phyloP scores from a whole-genome alignment of 352 stramenopile species.

The Phytophthora cryptogea region DNA sequence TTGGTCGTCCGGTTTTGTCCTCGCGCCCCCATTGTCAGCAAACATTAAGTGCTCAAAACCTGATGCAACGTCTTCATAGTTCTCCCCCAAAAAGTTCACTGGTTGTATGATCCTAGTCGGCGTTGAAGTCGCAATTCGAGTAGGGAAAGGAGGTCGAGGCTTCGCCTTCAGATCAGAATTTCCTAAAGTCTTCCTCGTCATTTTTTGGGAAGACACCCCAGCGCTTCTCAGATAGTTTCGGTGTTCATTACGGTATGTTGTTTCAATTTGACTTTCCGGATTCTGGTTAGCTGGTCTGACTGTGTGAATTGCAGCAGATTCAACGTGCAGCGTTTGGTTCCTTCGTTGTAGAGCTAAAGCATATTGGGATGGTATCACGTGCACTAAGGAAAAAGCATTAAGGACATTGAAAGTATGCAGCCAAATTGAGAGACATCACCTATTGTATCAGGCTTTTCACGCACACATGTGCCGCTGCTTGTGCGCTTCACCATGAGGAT shows the following conservation, averaged over 20 bases:
- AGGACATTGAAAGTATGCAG: neutral
- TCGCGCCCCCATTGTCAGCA: no score
- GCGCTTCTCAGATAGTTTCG: no score
- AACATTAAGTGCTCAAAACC: neutral
- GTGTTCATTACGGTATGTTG: neutral
- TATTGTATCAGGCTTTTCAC: slow-evolving; percentile 14
- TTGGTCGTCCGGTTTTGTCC: neutral
- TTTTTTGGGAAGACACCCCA: neutral
- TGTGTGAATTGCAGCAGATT: neutral
- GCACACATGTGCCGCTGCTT: neutral
- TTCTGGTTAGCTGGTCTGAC: neutral
- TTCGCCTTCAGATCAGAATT: slow-evolving; percentile 1
- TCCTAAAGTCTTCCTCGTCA: neutral
- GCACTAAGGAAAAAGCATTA: slow-evolving; percentile 34
- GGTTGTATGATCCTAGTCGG: neutral
- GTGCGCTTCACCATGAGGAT: neutral
- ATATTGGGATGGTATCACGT: slow-evolving; percentile 66
- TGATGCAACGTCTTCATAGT: neutral
- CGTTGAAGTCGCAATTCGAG: slow-evolving; percentile 7
- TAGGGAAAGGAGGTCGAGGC: slow-evolving; percentile 17
- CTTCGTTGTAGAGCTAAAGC: slow-evolving; percentile 52
- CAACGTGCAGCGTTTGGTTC: slow-evolving; percentile 33
- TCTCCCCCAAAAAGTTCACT: neutral
- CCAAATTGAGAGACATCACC: slow-evolving; percentile 2
- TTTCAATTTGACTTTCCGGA: neutral